Conservation (phyloP, 1,284 basidiomycete genomes). For the Ustilago sp. region DNA sequence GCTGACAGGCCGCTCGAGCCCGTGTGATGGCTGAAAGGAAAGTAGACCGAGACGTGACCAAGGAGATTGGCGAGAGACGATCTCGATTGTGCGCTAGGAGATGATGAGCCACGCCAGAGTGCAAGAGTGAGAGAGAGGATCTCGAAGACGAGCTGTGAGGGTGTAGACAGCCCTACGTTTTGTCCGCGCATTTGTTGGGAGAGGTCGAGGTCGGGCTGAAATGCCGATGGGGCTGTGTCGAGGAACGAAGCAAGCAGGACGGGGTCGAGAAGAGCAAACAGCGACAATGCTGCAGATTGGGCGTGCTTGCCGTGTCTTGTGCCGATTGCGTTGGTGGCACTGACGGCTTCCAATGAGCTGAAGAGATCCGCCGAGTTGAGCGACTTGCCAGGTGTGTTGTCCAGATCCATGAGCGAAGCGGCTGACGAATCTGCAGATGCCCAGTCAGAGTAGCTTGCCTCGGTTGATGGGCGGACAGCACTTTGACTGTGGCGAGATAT, state of each 20-base stretch:
- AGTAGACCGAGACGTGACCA: slow-evolving; percentile 48
- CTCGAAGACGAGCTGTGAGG: slow-evolving; percentile 40
- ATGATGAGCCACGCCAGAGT: slow-evolving; percentile 37
- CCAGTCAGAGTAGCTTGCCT: slow-evolving; percentile 23
- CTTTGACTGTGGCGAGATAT: background rate
- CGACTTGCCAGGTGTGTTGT: slow-evolving; percentile 10
- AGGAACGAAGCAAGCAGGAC: slow-evolving; percentile 46
- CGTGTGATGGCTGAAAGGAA: slow-evolving; percentile 51
- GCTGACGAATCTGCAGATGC: background rate
- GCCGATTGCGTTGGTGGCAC: background rate
- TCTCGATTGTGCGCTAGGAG: slow-evolving; percentile 8
- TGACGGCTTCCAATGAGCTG: slow-evolving; percentile 16
- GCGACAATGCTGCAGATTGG: slow-evolving; percentile 32
- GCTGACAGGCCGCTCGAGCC: slow-evolving; percentile 35
- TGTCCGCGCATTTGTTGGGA: slow-evolving; percentile 37
- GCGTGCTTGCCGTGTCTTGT: background rate
- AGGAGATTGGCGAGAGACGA: slow-evolving; percentile 40
- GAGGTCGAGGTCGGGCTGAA: slow-evolving; percentile 47
- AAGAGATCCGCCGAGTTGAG: slow-evolving; percentile 21
- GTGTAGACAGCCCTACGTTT: slow-evolving; percentile 33
- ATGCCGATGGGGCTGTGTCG: slow-evolving; percentile 48
- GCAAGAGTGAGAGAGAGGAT: slow-evolving; percentile 37
- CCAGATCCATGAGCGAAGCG: slow-evolving; percentile 32
- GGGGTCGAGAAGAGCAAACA: slow-evolving; percentile 34
- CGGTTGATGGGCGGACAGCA: background rate